Evolutionary conservation across 1,284 basidiomycete genomes (phyloP).

Genomic region (Termitomyces sp.): DNA sequence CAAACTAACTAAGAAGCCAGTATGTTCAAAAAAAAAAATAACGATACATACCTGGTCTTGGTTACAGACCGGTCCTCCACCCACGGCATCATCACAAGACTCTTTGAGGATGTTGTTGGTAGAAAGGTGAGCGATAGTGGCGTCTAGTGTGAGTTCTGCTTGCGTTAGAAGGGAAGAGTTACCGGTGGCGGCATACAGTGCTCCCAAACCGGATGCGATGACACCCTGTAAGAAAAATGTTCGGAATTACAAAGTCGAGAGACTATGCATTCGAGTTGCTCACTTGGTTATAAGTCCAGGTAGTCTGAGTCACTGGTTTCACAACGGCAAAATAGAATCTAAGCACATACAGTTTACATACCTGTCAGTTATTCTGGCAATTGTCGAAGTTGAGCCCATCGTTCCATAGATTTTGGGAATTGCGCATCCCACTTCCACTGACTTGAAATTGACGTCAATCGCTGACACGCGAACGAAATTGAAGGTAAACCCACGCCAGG

Average conservation of each 20-base stretch:
- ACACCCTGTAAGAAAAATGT: constrained; percentile 34
- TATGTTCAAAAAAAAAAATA: background rate
- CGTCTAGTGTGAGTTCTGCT: constrained; percentile 49
- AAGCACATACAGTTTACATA: constrained; percentile 12
- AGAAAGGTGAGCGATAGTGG: constrained; percentile 39
- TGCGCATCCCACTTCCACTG: constrained; percentile 43
- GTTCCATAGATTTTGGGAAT: constrained; percentile 44
- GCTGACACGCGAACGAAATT: background rate
- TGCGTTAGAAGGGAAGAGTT: constrained; percentile 37
- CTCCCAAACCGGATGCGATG: constrained; percentile 46
- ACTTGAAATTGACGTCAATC: constrained; percentile 29
- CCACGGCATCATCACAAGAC: constrained; percentile 44
- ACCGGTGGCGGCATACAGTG: constrained; percentile 37
- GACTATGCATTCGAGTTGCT: background rate
- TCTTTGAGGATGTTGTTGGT: constrained; percentile 42
- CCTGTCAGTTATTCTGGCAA: constrained; percentile 46
- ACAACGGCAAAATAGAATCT: background rate
- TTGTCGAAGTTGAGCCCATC: constrained; percentile 38
- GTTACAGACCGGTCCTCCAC: constrained; percentile 37
- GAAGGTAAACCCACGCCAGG: constrained; percentile 37
- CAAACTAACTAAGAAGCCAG: background rate
- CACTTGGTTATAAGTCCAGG: constrained; percentile 55
- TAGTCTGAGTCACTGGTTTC: constrained; percentile 30
- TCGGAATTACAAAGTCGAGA: background rate
- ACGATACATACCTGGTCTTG: constrained; percentile 38